Base-by-base conservation (phyloP, 805 yeast genomes). In the Spathaspora hagerdaliae region DNA sequence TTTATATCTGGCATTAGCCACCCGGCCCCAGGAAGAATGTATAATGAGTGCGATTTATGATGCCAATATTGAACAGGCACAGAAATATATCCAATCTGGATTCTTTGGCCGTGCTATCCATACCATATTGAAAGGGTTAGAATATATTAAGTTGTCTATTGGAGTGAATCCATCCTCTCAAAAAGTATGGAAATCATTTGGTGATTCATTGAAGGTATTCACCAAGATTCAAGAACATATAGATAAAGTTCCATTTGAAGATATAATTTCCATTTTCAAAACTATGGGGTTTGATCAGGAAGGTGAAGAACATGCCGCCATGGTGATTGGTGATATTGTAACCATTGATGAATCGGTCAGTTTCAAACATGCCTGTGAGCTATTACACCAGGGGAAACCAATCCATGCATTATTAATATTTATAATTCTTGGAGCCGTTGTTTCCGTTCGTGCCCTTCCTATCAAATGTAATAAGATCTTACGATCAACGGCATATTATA, bases 31-130 rank as follows among this genome's bases (percentile, higher is more conserved):
- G 9, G 87, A 85, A 42, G 62, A 63, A 24, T 69, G 75, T 51
- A 55, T 67, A 8, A 61, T 81, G 36, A 71, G 74, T 27, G 75
- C 84, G 0, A 61, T 85, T 9, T 76, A 80, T 46, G 82, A 83
- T 46, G 75, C 85, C 1, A 66, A 81, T 37, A 68, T 83, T 14
- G 69, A 74, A 10, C 77, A 82, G 47, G 75, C 91, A 0, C 63
- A 65, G 7, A 67, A 71, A 42, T 76, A 82, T 43, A 61, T 83
- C 9, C 54, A 53, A 1, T 75, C 78, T 15, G 95, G 95, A 0
- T 85, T 78, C 53, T 77, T 81, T 49, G 85, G 86, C 2, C 77
- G 88, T 50, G 85, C 94, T 0, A 63, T 77, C 7, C 72, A 71
- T 6, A 58, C 68, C 39, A 80, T 81, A 9, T 43, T 61, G 2